Percentiles rank a stretch among this genome's conserved stretches.
Evolutionary conservation across 108 stramenopile genomes (phyloP).

Genomic region (Skeletonema grethae): DNA sequence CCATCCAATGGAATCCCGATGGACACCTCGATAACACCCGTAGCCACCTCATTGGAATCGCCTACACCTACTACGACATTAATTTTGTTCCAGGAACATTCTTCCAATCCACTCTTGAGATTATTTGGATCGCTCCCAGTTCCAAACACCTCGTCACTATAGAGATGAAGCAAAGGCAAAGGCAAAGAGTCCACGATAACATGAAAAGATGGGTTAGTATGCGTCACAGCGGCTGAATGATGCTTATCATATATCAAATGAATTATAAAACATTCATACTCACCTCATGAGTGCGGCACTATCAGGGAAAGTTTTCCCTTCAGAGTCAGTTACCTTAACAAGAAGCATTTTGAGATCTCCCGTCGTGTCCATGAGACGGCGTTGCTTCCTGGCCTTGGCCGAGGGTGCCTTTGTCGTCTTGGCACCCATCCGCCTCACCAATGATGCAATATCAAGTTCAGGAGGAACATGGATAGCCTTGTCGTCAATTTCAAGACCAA

Average conservation of each 20-base stretch:
- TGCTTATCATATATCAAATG: too few species aligned
- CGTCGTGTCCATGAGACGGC: background rate
- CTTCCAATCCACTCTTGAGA: background rate
- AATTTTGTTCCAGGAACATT: background rate
- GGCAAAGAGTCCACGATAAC: too few species aligned
- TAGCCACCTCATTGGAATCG: constrained; percentile 6
- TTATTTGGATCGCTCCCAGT: background rate
- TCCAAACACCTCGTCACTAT: background rate
- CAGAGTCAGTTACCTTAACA: background rate
- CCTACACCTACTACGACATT: too few species aligned
- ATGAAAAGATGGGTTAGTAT: background rate
- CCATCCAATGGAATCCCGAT: background rate
- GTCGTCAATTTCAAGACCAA: background rate
- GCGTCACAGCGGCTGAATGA: background rate
- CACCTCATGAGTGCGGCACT: background rate
- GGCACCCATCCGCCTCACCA: background rate
- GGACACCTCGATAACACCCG: background rate
- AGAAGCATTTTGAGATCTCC: background rate
- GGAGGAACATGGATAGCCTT: background rate
- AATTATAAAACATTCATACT: background rate
- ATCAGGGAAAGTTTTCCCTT: background rate
- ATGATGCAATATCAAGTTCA: background rate
- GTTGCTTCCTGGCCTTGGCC: background rate
- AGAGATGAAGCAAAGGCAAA: background rate
- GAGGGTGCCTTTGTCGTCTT: too few species aligned